Percentiles rank a stretch among this genome's conserved stretches.
phyloP scores from a whole-genome alignment of 305 asterid species.

The Euphrasia arctica region DNA sequence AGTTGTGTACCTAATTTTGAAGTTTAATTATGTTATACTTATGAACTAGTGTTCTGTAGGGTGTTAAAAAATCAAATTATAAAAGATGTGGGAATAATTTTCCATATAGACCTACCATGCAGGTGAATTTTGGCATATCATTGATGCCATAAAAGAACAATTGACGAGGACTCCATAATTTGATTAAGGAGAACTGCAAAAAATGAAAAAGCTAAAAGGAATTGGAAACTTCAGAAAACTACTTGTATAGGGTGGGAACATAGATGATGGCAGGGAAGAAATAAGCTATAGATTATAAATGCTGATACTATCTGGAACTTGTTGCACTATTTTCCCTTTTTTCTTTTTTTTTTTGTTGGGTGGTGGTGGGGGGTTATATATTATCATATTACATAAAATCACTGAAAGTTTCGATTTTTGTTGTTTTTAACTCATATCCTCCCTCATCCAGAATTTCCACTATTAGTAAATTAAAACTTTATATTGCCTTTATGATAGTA shows the following conservation, averaged over 20 bases:
- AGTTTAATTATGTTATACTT: constrained; percentile 23
- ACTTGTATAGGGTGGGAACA: not conserved
- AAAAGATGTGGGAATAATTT: not conserved
- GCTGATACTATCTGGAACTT: not conserved
- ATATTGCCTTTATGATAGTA: constrained; percentile 25
- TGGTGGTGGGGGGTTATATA: not conserved
- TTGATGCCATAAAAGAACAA: not conserved
- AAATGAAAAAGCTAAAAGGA: not conserved
- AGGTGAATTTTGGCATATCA: not conserved
- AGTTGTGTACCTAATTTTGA: constrained; percentile 48
- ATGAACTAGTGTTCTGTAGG: constrained; percentile 10
- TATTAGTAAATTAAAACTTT: constrained; percentile 11
- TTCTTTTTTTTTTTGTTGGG: not conserved
- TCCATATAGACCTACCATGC: not conserved
- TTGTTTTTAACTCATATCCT: not conserved
- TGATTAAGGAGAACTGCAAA: not conserved
- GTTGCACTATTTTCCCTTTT: not conserved
- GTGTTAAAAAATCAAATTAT: not conserved
- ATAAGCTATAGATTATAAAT: not conserved
- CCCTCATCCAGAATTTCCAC: constrained; percentile 1
- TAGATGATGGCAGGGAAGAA: not conserved
- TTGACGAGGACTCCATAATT: not conserved
- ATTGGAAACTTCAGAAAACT: constrained; percentile 4
- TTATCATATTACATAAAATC: not conserved
- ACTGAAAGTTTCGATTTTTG: not conserved